phyloP scores from a whole-genome alignment of 768 basidiomycete species.

The Epithele typhae region DNA sequence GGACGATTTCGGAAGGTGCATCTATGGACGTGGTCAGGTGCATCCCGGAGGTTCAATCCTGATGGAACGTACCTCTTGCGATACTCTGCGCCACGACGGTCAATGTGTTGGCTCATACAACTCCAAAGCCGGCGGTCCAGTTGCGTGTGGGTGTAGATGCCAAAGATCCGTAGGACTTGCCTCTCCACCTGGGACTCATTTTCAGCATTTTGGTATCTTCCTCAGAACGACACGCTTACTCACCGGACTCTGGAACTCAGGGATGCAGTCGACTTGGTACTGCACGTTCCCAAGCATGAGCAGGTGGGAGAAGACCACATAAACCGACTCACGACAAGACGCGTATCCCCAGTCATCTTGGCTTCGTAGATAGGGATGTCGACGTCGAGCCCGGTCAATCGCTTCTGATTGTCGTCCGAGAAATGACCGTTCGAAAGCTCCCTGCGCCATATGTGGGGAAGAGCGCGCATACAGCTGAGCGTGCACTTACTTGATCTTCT shows the following conservation, averaged over 20 bases:
- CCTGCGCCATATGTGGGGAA: conserved; percentile 27
- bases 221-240: too few species aligned
- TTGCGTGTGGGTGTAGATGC: conserved; percentile 46
- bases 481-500: conserved; percentile 60
- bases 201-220: too few species aligned
- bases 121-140: conserved; percentile 44
- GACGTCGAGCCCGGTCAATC: conserved; percentile 37
- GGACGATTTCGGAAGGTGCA: conserved; percentile 42
- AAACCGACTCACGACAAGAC: conserved; percentile 14
- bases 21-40: conserved; percentile 23
- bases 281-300: neutral
- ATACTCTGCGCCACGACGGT: conserved; percentile 48
- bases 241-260: conserved; percentile 13
- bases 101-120: conserved; percentile 37
- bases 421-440: conserved; percentile 66
- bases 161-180: conserved; percentile 46
- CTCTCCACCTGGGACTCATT: neutral
- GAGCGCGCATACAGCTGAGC: too few species aligned
- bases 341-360: conserved; percentile 42
- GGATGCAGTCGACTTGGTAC: conserved; percentile 26
- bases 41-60: neutral
- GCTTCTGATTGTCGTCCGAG: conserved; percentile 62
- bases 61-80: conserved; percentile 36
- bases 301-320: neutral
- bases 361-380: conserved; percentile 63